Evolutionary conservation across 78 protist genomes (phyloP).

Genomic region (Corallochytrium limacisporum): DNA sequence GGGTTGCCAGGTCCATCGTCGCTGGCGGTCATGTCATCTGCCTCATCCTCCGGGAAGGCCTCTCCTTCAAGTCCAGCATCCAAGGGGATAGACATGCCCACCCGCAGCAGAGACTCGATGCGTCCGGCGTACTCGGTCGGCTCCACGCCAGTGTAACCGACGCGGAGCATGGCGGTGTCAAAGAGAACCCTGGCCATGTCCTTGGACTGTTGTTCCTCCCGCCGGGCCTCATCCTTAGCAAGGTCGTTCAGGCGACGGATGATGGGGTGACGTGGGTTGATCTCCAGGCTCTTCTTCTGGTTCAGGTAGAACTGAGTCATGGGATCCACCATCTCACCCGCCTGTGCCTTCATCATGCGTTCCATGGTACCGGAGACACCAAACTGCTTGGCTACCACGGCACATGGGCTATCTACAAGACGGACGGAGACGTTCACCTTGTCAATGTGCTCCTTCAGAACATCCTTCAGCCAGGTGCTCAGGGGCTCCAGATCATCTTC

Average conservation of each 20-base stretch:
- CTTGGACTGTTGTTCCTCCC: no score
- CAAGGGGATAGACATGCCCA: slow-evolving; percentile 19
- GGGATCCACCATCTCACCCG: slow-evolving; percentile 18
- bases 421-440: slow-evolving; percentile 59
- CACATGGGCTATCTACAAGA: slow-evolving; percentile 61
- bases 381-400: slow-evolving; percentile 52
- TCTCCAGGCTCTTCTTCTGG: slow-evolving; percentile 53
- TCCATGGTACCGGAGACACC: slow-evolving; percentile 91
- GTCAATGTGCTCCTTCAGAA: slow-evolving; percentile 41
- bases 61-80: slow-evolving; percentile 34
- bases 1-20: no score
- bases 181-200: slow-evolving; percentile 56
- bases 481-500: slow-evolving; percentile 59
- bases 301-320: not conserved
- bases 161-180: slow-evolving; percentile 59
- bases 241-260: slow-evolving; percentile 46
- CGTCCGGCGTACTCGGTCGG: slow-evolving; percentile 49
- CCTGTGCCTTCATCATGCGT: slow-evolving; percentile 81
- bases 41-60: slow-evolving; percentile 10
- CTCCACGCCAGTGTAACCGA: slow-evolving; percentile 50
- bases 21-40: slow-evolving; percentile 3
- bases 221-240: slow-evolving; percentile 30
- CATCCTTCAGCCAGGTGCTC: slow-evolving; percentile 31
- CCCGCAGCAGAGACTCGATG: slow-evolving; percentile 36
- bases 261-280: slow-evolving; percentile 83